Conservation (phyloP, 75 land plant species). For the Chamaecyparis obtusa region DNA sequence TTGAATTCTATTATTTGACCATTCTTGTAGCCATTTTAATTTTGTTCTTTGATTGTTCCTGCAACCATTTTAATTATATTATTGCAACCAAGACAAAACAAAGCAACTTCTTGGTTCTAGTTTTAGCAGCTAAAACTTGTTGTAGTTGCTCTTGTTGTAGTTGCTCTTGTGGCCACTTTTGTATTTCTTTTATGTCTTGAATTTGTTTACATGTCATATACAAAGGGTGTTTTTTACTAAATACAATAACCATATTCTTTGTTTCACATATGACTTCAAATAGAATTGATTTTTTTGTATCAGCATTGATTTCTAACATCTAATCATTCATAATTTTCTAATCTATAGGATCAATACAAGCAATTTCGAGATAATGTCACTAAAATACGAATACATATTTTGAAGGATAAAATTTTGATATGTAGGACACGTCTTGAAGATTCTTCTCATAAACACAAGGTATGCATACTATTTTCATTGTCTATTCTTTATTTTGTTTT, state of each 20-base stretch:
- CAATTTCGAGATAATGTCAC: slow-evolving; percentile 91
- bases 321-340: background rate
- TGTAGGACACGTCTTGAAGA: slow-evolving; percentile 89
- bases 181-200: slow-evolving; percentile 29
- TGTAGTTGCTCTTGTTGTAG: no score
- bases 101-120: no score
- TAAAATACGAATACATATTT: slow-evolving; percentile 69
- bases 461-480: slow-evolving; percentile 2
- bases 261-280: background rate
- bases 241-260: background rate
- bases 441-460: slow-evolving; percentile 96
- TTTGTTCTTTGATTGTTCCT: no score
- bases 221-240: background rate
- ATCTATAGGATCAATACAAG: slow-evolving; percentile 73
- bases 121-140: no score
- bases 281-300: background rate
- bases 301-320: background rate
- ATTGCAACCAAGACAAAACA: no score
- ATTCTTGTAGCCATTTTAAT: no score
- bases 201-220: background rate
- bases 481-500: background rate
- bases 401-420: slow-evolving; percentile 90
- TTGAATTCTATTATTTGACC: no score
- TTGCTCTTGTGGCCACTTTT: slow-evolving; percentile 78
- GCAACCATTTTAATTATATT: no score